phyloP scores from a whole-genome alignment of 768 basidiomycete genomes.

The Russula lepida region DNA sequence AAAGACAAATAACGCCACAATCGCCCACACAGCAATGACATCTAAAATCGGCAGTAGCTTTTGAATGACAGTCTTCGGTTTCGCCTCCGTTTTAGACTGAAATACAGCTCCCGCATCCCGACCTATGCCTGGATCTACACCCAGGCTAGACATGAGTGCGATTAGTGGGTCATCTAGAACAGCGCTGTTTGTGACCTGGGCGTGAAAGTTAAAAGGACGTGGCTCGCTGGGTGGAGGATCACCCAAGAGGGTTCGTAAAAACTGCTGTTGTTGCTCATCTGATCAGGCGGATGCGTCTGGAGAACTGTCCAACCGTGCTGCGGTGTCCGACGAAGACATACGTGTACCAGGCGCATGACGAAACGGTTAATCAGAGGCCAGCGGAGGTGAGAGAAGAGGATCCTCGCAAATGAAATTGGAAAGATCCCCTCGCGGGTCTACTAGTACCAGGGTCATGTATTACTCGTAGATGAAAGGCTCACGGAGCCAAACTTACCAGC shows the following conservation, averaged over 20 bases:
- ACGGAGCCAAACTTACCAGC: slow-evolving; percentile 34
- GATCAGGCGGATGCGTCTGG: slow-evolving; percentile 57
- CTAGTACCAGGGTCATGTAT: slow-evolving; percentile 6
- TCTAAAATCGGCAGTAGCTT: slow-evolving; percentile 62
- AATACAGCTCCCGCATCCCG: background rate
- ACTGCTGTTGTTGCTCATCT: slow-evolving; percentile 57
- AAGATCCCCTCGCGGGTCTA: slow-evolving; percentile 32
- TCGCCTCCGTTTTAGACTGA: slow-evolving; percentile 17
- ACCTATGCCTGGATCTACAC: slow-evolving; percentile 13
- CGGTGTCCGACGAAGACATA: slow-evolving; percentile 21
- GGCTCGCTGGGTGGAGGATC: slow-evolving; percentile 8
- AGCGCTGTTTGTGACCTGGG: background rate
- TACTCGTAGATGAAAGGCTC: background rate
- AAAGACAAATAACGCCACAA: slow-evolving; percentile 61
- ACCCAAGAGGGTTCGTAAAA: slow-evolving; percentile 57
- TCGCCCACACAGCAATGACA: slow-evolving; percentile 50
- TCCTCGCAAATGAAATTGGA: slow-evolving; percentile 34
- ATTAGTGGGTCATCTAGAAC: slow-evolving; percentile 27
- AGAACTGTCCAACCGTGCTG: slow-evolving; percentile 21
- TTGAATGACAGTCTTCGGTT: slow-evolving; percentile 40
- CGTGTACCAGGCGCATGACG: slow-evolving; percentile 24
- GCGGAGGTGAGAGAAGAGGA: slow-evolving; percentile 28
- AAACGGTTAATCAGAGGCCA: slow-evolving; percentile 22
- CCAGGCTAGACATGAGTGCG: slow-evolving; percentile 28
- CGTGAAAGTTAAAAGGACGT: slow-evolving; percentile 1